Evolutionary conservation across 805 yeast species (phyloP), one percentile per base, ranked within the genome.

Genomic region (Metschnikowia shivogae): DNA sequence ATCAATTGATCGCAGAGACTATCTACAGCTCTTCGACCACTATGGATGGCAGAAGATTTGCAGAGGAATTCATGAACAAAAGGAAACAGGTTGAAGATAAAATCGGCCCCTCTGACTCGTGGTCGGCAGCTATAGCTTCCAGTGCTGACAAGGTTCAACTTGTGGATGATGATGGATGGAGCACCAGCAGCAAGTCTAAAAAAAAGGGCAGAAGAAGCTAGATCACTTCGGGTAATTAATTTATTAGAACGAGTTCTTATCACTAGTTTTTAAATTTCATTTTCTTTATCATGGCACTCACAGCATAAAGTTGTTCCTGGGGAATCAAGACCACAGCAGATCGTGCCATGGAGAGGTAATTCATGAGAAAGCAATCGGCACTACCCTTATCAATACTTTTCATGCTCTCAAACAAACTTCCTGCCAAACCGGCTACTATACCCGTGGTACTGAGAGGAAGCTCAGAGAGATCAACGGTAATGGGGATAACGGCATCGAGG

Each of bases 31-130:
- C 89, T 48, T 85, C 95, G 34, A 78, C 90, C 3, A 84, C 90
- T 1, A 82, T 92, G 86, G 97, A 93, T 63, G 98, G 98, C 20
- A 82, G 96, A 61, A 76, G 96, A 53, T 92, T 90, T 71, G 96
- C 99, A 0, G 78, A 77, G 45, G 99, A 93, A 60, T 93, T 93
- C 62, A 73, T 84, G 60, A 85, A 83, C 65, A 81, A 86, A 60
- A 83, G 93, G 59, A 76, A 75, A 48, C 75, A 71, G 40, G 90
- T 88, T 45, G 97, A 89, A 56, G 76, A 78, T 52, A 69, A 63
- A 47, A 46, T 65, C 45, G 70, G 68, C 9, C 60, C 67, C 24
- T 69, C 65, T 28, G 72, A 78, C 53, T 73, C 81, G 34, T 89
- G 97, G 97, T 73, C 76, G 40, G 85, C 82, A 47, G 93, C 90